Conservation (phyloP, 2,329 filamentous ascomycete genomes). For the Ophiostoma novo-ulmi region DNA sequence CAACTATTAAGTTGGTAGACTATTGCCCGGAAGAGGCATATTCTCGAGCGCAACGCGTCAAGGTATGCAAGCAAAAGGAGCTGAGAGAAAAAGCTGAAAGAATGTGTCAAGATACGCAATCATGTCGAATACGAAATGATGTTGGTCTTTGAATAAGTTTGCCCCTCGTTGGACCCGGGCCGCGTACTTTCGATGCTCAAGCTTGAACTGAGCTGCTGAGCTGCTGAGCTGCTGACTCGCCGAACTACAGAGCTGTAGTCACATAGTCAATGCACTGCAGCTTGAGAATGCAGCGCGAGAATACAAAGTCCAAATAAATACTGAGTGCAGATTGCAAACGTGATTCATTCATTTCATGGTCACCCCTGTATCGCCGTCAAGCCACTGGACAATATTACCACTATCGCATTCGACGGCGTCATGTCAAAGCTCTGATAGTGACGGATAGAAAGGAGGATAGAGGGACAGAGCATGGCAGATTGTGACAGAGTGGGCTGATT, state of each 20-base stretch:
- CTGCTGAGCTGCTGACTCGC: too few species aligned
- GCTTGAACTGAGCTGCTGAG: not conserved
- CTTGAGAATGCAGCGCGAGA: not conserved
- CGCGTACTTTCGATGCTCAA: not conserved
- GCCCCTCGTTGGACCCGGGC: not conserved
- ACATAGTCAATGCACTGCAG: not conserved
- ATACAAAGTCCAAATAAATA: not conserved
- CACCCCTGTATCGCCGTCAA: not conserved
- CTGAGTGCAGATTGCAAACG: not conserved
- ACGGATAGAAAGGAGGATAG: not conserved
- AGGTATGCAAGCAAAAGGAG: not conserved
- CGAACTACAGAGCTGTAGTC: too few species aligned
- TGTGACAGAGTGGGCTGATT: constrained; percentile 7
- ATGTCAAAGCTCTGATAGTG: constrained; percentile 9
- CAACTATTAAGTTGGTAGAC: not conserved
- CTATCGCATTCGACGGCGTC: not conserved
- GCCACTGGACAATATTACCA: not conserved
- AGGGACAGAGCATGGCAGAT: constrained; percentile 1
- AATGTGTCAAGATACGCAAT: not conserved
- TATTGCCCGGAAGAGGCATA: not conserved
- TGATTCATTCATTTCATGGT: not conserved
- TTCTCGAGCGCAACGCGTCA: not conserved
- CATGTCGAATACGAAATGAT: not conserved
- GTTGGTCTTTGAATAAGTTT: not conserved
- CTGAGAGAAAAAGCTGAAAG: not conserved